Evolutionary conservation across 495 filamentous ascomycete species (phyloP), one percentile per base, ranked within the genome.

Genomic region (Aspergillus mulundensis): DNA sequence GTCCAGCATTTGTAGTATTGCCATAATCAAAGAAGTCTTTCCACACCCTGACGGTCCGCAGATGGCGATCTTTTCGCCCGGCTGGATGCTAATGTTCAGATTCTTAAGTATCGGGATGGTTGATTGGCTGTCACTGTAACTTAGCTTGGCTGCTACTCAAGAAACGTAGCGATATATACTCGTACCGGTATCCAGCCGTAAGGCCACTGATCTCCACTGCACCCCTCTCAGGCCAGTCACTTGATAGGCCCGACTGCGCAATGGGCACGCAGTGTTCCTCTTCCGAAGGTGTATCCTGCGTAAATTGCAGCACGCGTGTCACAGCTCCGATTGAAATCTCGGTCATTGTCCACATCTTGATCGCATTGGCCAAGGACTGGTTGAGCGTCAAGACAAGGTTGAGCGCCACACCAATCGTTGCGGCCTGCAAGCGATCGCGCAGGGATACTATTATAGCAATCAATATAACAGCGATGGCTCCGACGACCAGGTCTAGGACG

Each of bases 291-390:
- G 50, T 53, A n/a, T 53, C 50, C 5, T 12, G 4, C 8, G n/a
- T 20, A 21, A 53, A 53, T 15, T 7, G 14, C 16, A 24, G 18
- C n/a, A 53, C 21, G 8, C 50, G 50, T 21, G 50, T 34, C 16
- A 53, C 36, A 18, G 50, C 50, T 11, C 50, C 50, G 10, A 53
- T 11, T 14, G 50, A 53, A 5, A 21, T 53, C 20, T 53, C 50
- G 12, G 40, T 19, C 38, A 20, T 7, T 18, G 50, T 53, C 50
- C 50, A 53, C n/a, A 23, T 16, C 21, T 40, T 12, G 21, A 53
- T 40, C 5, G 40, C 21, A 18, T 16, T 12, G 3, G 32, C 38
- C n/a, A 12, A 53, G 32, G 34, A 40, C 21, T 40, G 21, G 36
- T 21, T 24, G 36, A 53, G 40, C 20, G 32, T 24, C 36, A 41